phyloP scores from a whole-genome alignment of 352 stramenopile genomes.

The Halophytophthora polymorphica region DNA sequence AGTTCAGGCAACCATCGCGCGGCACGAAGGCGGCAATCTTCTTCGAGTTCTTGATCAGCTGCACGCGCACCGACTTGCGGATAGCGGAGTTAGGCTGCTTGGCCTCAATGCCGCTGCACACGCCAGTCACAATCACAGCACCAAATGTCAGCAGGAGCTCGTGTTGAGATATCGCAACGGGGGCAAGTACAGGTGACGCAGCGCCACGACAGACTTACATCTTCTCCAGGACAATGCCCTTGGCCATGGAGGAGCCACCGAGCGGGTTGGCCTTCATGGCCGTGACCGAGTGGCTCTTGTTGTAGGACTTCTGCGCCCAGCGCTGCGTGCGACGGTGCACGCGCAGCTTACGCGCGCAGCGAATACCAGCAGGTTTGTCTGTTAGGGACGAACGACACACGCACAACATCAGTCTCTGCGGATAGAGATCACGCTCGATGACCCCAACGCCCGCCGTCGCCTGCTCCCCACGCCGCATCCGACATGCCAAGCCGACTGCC shows the following conservation, averaged over 20 bases:
- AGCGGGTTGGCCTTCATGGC: constrained; percentile 99
- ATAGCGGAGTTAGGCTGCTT: constrained; percentile 99
- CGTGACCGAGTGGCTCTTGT: constrained; percentile 99
- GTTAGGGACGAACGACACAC: constrained; percentile 3
- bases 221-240: constrained; percentile 99
- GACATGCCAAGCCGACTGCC: neutral
- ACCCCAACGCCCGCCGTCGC: neutral
- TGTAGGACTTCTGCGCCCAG: constrained; percentile 98
- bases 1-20: constrained; percentile 99
- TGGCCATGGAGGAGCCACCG: constrained; percentile 99
- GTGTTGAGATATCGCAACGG: neutral
- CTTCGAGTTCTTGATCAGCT: constrained; percentile 99
- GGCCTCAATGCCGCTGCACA: constrained; percentile 96
- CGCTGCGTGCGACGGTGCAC: constrained; percentile 97
- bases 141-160: too few species aligned
- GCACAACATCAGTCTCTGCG: constrained; percentile 3
- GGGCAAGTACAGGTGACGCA: too few species aligned
- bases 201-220: constrained; percentile 92
- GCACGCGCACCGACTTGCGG: constrained; percentile 99
- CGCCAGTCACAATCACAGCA: constrained; percentile 3
- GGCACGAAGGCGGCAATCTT: constrained; percentile 99
- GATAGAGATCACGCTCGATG: neutral
- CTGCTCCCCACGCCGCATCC: neutral
- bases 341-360: constrained; percentile 99
- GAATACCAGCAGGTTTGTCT: constrained; percentile 99